Evolutionary conservation across 73 alveolate genomes (phyloP), one percentile per base, ranked within the genome.

Genomic region (Blepharisma stoltei): DNA sequence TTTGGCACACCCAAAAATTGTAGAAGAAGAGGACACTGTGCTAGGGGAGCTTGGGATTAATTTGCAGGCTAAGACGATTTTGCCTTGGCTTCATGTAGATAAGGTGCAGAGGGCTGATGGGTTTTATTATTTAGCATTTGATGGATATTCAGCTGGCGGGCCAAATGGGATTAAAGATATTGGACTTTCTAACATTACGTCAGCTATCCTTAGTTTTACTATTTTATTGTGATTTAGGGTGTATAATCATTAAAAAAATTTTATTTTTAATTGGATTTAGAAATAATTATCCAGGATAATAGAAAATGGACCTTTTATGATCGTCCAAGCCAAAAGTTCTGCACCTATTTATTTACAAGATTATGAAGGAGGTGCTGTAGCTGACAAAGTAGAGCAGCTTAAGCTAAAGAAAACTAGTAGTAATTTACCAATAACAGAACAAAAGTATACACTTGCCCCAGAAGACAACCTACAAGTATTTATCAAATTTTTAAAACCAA

Each of bases 1-100:
- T n/a, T 47, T 88, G 8, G 95, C 95, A 6, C 78, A 83, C 67
- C 95, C 95, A 18, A 66, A 54, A 46, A 70, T 88, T 7, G 87
- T 81, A n/a, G 85, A 84, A 47, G 89, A 83, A 6, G 86, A 82
- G 18, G 89, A 88, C 48, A 66, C 77, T 27, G 46, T 20, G 76
- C 71, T 68, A 82, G 88, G 70, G 78, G 94, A 6, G 38, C 80
- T 8, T 54, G 86, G 45, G 91, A 87, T 7, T 71, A 84, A 49
- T 82, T 84, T 88, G 41, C 45, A 32, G 5, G 95, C 92, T 11
- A 80, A 79, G 50, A 88, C 95, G n/a, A 53, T 84, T 6, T 71
- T 41, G 37, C 95, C 95, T 32, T 65, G 23, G 46, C 81, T 88
- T 6, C 55, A 85, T 9, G 71, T 88, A 60, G 95, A 88, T 67